Base-by-base conservation (phyloP, 1,284 basidiomycete genomes). In the Hymenochaete sp. region DNA sequence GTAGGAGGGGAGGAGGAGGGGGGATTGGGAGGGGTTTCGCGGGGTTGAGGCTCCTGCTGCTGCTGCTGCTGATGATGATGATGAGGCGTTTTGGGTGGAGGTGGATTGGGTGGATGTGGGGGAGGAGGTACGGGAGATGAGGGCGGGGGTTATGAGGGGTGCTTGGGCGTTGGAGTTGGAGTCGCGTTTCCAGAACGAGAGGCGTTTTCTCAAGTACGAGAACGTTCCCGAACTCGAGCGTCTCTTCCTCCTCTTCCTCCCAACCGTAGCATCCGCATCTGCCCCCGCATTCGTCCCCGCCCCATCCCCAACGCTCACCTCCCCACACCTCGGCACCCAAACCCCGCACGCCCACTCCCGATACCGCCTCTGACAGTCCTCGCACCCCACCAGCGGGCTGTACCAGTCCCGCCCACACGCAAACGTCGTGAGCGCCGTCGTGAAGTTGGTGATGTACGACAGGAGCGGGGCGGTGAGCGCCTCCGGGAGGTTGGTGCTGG, bases 361-460 rank as follows among this genome's bases (percentile, higher is more conserved):
- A 57, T 92, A 93, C 13, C 76, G 77, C 21, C 64, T 56, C 52
- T 83, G 79, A 57, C 89, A 92, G 60, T 87, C 82, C 9, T 75
- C 68, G 56, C 89, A 93, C 1, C 75, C 72, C 16, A 85, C 77
- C 4, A 90, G 64, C 1, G 82, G 83, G 7, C 85, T 89, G 64
- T 90, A 93, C 38, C 71, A 59, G 59, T 91, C 88, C 19, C 87
- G 71, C 3, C 88, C 89, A 56, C 89, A 92, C 1, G 85, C 77
- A 52, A 78, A 75, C 2, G 82, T 79, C 11, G 72, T 68, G 14
- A 93, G 73, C 11, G 77, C 73, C 1, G 71, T 70, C 1, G 85
- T 82, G 62, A 92, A 89, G 56, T 87, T 85, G 25, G 79, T 62
- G 50, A 91, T 63, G 49, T 75, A 78, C 4, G 68, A 64, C 18